These are phyloP conservation scores for Candida cerambycidarum DNA, from an alignment of 805 yeast species.

Conservation along the genomic window DNA sequence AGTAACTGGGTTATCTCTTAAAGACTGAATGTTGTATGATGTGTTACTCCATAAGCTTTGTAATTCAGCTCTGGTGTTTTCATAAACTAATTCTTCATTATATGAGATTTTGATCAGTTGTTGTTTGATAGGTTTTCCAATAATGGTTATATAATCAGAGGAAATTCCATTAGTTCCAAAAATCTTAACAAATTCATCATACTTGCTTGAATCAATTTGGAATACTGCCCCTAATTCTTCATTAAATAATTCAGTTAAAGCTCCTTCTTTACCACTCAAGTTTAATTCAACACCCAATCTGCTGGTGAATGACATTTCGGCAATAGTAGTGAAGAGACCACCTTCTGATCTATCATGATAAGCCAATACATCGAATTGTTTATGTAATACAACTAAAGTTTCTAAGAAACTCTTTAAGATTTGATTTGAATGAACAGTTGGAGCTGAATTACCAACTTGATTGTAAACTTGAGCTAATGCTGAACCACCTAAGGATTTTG, in stretches of 20 bases:
- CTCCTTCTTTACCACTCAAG: constrained; percentile 33
- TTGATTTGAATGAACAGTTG: constrained; percentile 72
- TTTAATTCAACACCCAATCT: constrained; percentile 75
- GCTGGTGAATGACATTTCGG: constrained; percentile 97
- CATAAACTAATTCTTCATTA: constrained; percentile 48
- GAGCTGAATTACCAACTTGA: constrained; percentile 79
- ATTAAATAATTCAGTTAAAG: constrained; percentile 66
- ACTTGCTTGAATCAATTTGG: constrained; percentile 66
- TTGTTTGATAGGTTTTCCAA: constrained; percentile 64
- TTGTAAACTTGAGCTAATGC: constrained; percentile 92
- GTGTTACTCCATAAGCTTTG: constrained; percentile 87
- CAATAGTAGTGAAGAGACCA: constrained; percentile 80
- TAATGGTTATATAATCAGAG: constrained; percentile 50
- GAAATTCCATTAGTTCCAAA: constrained; percentile 60
- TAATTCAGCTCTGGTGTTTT: constrained; percentile 62
- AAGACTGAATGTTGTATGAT: constrained; percentile 82
- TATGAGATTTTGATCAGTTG: constrained; percentile 51
- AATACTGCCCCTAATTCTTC: constrained; percentile 97
- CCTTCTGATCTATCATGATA: constrained; percentile 98
- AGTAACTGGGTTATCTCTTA: constrained; percentile 91
- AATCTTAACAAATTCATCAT: constrained; percentile 52
- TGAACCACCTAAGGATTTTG: constrained; percentile 79
- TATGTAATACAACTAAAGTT: constrained; percentile 72
- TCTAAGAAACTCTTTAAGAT: constrained; percentile 68
- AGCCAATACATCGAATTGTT: constrained; percentile 64